These are phyloP conservation scores for Coemansia sp. DNA, from an alignment of 192 early-diverging fungal genomes.

Conservation along the genomic window DNA sequence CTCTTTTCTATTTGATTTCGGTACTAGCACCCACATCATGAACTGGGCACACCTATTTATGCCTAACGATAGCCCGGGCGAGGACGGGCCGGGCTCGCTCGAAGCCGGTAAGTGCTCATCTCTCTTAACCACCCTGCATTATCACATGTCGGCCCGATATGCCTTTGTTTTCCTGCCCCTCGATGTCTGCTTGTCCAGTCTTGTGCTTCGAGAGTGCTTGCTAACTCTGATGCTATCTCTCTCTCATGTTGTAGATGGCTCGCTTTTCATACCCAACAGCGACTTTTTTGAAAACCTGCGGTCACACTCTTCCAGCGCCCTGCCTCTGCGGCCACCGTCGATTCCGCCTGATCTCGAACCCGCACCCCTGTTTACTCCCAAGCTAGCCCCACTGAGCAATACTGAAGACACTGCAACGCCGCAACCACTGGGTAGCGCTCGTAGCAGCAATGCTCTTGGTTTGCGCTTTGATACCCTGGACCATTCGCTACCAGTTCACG, in stretches of 20 bases:
- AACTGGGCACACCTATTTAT: constrained; percentile 49
- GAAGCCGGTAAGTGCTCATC: constrained; percentile 39
- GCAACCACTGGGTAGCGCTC: not conserved
- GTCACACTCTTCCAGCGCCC: not conserved
- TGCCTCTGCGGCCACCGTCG: constrained; percentile 44
- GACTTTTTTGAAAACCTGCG: constrained; percentile 41
- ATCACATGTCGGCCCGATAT: constrained; percentile 22
- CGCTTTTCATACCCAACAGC: constrained; percentile 31
- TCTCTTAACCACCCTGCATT: not conserved
- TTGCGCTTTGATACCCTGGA: constrained; percentile 2
- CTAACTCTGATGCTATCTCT: not conserved
- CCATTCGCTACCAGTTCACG: not conserved
- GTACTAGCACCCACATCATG: constrained; percentile 15
- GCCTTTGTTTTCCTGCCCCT: not conserved
- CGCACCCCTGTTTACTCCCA: constrained; percentile 32
- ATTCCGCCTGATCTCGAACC: constrained; percentile 46
- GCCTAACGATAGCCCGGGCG: constrained; percentile 16
- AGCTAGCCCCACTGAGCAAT: not conserved
- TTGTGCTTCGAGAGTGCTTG: too few species aligned
- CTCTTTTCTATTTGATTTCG: not conserved
- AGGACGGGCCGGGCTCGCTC: constrained; percentile 18
- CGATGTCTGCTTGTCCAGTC: too few species aligned
- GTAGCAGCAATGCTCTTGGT: constrained; percentile 11
- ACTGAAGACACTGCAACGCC: not conserved
- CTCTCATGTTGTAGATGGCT: constrained; percentile 30